Evolutionary conservation across 805 yeast species (phyloP), one percentile per base, ranked within the genome.

Genomic region (Barnettozyma siamensis): DNA sequence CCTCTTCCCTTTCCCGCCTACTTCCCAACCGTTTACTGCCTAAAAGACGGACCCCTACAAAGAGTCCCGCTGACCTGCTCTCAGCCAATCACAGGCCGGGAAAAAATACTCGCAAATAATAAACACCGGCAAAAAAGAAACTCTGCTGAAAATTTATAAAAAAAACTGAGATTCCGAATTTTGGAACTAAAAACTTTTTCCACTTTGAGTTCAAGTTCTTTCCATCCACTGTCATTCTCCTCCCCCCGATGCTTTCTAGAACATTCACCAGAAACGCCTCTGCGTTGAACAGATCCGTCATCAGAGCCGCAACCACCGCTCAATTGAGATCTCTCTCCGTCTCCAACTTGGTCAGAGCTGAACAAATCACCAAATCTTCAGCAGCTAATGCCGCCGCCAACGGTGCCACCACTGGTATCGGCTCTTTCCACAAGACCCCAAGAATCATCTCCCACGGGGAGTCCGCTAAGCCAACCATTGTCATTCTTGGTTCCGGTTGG

Each of bases 401-500:
- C 7, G 31, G 31, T 29, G 54, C 54, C 16, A 46, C 61, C 18
- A 51, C 66, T 1, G 72, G 71, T 32, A 50, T 58, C 13, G 48
- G 62, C 23, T 55, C 67, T 5, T 67, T 68, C 40, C 66, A 63
- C 48, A 63, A 63, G 43, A 67, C 67, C 19, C 59, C 60, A 47
- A 64, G 65, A 45, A 53, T 65, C 41, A 63, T 67, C 43, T 62
- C 62, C 35, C 52, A 50, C 44, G 31, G 39, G 13, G 24, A 37
- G 18, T 33, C 41, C 24, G 44, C 37, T 19, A 63, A 66, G 47
- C 67, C 67, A 55, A 67, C 69, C 17, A 40, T 69, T 44, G 93
- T 91, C 40, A 80, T 75, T 64, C 76, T 77, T 59, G 94, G 94
- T 47, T 80, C 95, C 18, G 98, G 97, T 41, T 89, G 98, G 98